These are phyloP conservation scores for Rosa hybrid DNA, from an alignment of 331 rosid species.

Conservation along the genomic window DNA sequence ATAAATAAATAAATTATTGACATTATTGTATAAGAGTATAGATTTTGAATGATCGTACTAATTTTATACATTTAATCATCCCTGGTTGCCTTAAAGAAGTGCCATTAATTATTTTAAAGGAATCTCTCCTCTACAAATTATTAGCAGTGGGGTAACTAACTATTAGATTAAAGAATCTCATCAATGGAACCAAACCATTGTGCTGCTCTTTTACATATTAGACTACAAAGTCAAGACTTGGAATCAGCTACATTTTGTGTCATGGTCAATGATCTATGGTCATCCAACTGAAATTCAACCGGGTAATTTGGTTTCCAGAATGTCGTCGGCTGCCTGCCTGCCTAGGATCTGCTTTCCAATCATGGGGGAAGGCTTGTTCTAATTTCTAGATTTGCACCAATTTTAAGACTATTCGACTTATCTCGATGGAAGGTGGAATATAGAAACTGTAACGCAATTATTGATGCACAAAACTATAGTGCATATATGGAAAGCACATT, in stretches of 20 bases:
- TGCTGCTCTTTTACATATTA: neutral
- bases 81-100: neutral
- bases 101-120: neutral
- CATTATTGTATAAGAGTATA: no score
- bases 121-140: neutral
- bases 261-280: neutral
- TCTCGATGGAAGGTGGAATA: neutral
- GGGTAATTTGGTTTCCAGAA: neutral
- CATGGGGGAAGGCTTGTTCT: neutral
- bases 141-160: neutral
- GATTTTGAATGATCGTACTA: no score
- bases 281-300: slow-evolving; percentile 4
- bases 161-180: neutral
- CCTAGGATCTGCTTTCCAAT: neutral
- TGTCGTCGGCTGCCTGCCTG: neutral
- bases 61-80: no score
- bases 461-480: neutral
- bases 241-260: neutral
- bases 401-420: neutral
- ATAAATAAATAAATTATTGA: no score
- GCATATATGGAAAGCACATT: neutral
- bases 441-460: neutral
- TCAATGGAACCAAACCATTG: neutral
- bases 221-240: neutral
- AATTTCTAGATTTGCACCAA: neutral